Percentiles rank a stretch among this genome's conserved stretches.
These are phyloP conservation scores for Cryptosporidium ubiquitum DNA, from an alignment of 169 alveolate genomes.

Conservation along the genomic window DNA sequence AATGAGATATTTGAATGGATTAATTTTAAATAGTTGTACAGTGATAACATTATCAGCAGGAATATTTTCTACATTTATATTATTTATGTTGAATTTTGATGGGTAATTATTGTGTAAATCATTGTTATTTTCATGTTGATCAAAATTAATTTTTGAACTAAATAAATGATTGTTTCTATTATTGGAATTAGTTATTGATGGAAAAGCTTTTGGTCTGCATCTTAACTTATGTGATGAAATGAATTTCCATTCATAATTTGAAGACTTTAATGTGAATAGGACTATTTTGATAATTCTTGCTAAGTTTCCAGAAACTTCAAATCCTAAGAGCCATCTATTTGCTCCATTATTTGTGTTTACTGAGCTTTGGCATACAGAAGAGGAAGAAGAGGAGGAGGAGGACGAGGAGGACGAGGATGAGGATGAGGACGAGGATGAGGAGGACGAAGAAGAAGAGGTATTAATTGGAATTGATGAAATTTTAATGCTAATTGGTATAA, in stretches of 20 bases:
- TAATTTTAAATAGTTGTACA: constrained; percentile 47
- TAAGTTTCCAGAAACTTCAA: constrained; percentile 50
- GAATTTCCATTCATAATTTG: constrained; percentile 64
- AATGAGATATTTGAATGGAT: constrained; percentile 54
- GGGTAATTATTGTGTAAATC: neutral
- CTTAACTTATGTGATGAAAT: constrained; percentile 44
- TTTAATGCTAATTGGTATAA: neutral
- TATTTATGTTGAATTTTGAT: neutral
- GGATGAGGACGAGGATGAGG: neutral
- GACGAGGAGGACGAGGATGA: neutral
- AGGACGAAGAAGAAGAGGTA: neutral
- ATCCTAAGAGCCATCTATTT: constrained; percentile 68
- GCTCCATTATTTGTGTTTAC: neutral
- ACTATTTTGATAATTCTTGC: constrained; percentile 37
- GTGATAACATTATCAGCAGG: neutral
- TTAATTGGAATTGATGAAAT: constrained; percentile 45
- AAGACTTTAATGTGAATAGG: constrained; percentile 9
- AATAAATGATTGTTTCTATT: no score
- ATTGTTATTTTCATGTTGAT: neutral
- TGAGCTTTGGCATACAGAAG: neutral
- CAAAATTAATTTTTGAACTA: neutral
- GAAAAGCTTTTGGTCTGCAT: constrained; percentile 27
- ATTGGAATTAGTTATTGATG: neutral
- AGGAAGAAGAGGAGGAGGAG: neutral
- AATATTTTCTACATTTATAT: neutral